Evolutionary conservation across 345 rosid genomes (phyloP), one percentile per base, ranked within the genome.

Genomic region (Mangifera indica): DNA sequence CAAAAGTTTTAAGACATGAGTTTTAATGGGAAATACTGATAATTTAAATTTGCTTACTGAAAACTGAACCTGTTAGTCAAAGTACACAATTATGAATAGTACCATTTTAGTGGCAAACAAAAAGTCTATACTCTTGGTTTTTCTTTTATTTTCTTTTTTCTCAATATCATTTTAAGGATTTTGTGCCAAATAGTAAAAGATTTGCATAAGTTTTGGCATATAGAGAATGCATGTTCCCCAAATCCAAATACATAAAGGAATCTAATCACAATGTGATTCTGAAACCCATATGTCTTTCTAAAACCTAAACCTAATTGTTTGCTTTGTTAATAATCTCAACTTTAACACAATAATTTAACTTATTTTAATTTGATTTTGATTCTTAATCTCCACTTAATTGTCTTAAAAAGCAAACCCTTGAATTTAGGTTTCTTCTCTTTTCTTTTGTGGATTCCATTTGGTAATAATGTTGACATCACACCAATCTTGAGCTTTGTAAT

Each of bases 401-500:
- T 42, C 40, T 8, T 37, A 48, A 13, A 54, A 67, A 37, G 61
- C 22, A 34, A 67, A 11, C 29, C 51, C 21, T 67, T 15, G 6
- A 34, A 7, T 7, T 7, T 54, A 34, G 21, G 56, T 8, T 17
- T 46, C 10, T 7, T 10, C n/a, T 34, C 7, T 10, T 32, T 34
- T 53, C n/a, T 26, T 66, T 11, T 11, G 44, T 69, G 64, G 63
- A 57, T 42, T 69, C 72, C 63, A 69, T 24, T 18, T 42, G 3
- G 11, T 15, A 34, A 2, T 15, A 57, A 57, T 24, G 72, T 69
- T 69, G 54, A 69, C 64, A 25, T 45, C 44, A 44, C 44, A 25
- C 64, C 64, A 69, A 17, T 69, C 34, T 25, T 17, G 46, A 57
- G 18, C 17, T 55, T 17, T 24, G 20, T 54, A 25, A 25, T 11